Base-by-base conservation (phyloP, 2,329 filamentous ascomycete species). In the Nemania sp. region DNA sequence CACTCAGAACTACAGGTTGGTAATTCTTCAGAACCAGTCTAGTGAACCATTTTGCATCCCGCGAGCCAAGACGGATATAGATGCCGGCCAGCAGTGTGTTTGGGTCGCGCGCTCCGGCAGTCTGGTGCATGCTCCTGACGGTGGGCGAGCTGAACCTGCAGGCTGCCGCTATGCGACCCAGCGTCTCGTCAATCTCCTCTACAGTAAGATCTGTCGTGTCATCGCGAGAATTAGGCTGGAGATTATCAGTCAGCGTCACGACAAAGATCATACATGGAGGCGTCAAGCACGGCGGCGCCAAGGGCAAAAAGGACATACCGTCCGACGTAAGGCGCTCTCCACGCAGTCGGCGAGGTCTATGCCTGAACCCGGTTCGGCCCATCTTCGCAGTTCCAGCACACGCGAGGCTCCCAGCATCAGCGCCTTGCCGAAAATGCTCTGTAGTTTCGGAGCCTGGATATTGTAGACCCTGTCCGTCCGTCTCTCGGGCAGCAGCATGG, bases 11-110 rank as follows among this genome's bases (percentile, higher is more conserved):
- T 0, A 93, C 79, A 0, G 90, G 89, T n/a, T 83, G 80, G 60
- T 88, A 90, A 64, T 88, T 84, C 71, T 96, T 95, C 29, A 96
- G 78, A 5, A 97, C 80, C 32, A 97, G 78, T 3, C 93, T 83
- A 0, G 90, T 90, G 11, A 97, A 81, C 93, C 93, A 97, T 76
- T 97, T 97, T 3, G 88, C 89, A 71, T 96, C 90, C 45, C 80
- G 79, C 2, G 90, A 84, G 47, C 80, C 79, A 10, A 92, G 71
- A 7, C 84, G 82, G 32, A 76, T 78, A 68, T 90, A 90, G 1
- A 93, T 71, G 0, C 73, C 71, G 18, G 79, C 79, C 1, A 94
- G 73, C 3, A 81, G 72, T 4, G 77, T 74, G 20, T 79, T 74
- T 69, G 83, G n/a, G 40, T 63, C 57, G 5, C 69, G 68, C 78